phyloP scores from a whole-genome alignment of 1,139 yeast genomes.

The Magnusiomyces suaveolens region DNA sequence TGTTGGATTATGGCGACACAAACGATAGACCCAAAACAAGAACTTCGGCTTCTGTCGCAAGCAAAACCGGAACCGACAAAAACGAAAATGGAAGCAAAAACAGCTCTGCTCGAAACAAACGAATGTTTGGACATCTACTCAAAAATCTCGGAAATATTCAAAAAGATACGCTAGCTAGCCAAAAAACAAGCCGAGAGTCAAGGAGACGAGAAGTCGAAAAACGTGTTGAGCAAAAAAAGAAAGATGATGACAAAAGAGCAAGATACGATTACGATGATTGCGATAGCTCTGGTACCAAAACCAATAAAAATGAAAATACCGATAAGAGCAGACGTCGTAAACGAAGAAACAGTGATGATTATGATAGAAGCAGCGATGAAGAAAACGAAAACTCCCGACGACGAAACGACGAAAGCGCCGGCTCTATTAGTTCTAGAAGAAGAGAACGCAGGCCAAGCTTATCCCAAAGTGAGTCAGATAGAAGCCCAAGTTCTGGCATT shows the following conservation, averaged over 20 bases:
- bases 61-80: not conserved
- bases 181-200: slow-evolving; percentile 2
- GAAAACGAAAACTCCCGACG: slow-evolving; percentile 2
- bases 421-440: slow-evolving; percentile 5
- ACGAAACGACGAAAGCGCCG: slow-evolving; percentile 5
- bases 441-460: slow-evolving; percentile 5
- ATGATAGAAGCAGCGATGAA: not conserved
- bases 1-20: not conserved
- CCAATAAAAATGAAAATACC: not conserved
- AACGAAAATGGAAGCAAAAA: not conserved
- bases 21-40: not conserved
- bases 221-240: slow-evolving; percentile 6
- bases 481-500: not conserved
- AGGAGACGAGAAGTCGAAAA: slow-evolving; percentile 12
- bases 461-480: not conserved
- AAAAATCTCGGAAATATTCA: slow-evolving; percentile 4
- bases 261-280: not conserved
- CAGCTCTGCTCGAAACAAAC: slow-evolving; percentile 7
- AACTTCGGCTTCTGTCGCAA: not conserved
- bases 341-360: not conserved
- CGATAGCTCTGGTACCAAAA: not conserved
- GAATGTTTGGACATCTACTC: slow-evolving; percentile 14
- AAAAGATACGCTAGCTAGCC: not conserved
- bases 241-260: not conserved
- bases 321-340: not conserved